Percentiles rank a stretch among this genome's conserved stretches.
Conservation (phyloP, 768 basidiomycete genomes). For the Mycena maculata region DNA sequence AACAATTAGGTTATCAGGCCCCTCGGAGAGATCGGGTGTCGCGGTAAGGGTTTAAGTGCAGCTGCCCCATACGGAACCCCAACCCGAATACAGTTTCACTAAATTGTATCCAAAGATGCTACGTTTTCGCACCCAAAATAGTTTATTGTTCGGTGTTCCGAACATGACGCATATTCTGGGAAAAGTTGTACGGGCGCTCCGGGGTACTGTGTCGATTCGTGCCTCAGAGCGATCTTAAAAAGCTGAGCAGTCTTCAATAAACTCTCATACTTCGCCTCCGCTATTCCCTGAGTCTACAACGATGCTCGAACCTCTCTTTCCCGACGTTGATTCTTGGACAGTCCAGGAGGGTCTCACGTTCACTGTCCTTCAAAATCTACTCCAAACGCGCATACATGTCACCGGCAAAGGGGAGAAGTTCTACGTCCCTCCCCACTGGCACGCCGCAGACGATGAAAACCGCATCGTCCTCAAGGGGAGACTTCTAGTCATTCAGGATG, state of each 20-base stretch:
- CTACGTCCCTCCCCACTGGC: constrained; percentile 12
- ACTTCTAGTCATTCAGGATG: constrained; percentile 6
- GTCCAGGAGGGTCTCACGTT: neutral
- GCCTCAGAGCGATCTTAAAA: neutral
- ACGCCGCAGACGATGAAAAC: constrained; percentile 3
- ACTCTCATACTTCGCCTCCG: neutral
- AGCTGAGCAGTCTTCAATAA: neutral
- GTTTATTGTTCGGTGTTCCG: too few relatives aligned
- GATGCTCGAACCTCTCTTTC: neutral
- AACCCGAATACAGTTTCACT: too few relatives aligned
- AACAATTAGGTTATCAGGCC: too few relatives aligned
- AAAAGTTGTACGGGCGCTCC: too few relatives aligned
- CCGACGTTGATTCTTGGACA: constrained; percentile 1
- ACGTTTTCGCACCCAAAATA: too few relatives aligned
- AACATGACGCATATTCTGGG: too few relatives aligned
- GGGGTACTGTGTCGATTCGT: neutral
- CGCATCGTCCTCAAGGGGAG: constrained; percentile 5
- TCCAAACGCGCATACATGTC: constrained; percentile 2
- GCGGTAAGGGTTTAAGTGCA: too few relatives aligned
- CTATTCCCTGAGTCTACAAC: neutral
- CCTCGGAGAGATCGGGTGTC: too few relatives aligned
- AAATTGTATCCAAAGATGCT: too few relatives aligned
- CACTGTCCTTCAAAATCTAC: constrained; percentile 7
- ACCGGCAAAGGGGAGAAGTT: constrained; percentile 4
- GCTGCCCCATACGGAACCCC: too few relatives aligned